Base-by-base conservation (phyloP, 2,329 filamentous ascomycete species). In the Alternaria novae-zelandiae region DNA sequence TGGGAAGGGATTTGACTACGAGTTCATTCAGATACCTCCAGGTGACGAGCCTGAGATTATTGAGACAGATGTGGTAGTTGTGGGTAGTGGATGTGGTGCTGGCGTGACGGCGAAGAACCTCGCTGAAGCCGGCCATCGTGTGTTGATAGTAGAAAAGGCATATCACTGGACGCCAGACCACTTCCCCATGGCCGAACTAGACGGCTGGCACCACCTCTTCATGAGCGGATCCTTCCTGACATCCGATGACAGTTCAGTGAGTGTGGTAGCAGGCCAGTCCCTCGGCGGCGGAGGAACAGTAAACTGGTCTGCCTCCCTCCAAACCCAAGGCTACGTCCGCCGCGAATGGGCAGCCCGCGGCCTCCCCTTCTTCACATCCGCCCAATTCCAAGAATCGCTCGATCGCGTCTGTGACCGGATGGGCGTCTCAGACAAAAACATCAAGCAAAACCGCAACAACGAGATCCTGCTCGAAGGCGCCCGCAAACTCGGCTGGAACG, bases 271-370 rank as follows among this genome's bases (percentile, higher is more conserved):
- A 0, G 94, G 92, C 2, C 87, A 88, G 59, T 87, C 87, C 30
- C 97, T 91, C 88, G 94, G 94, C 28, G 94, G 94, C 45, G 94
- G 94, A 59, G 94, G 94, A 6, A 93, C 92, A 0, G 81, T 97
- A 71, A 97, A 97, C 79, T 97, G 94, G 94, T 91, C 84, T 23
- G 87, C 88, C 6, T 86, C 85, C 5, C 75, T 90, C 15, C 87
- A 90, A 69, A 91, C 92, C 0, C 92, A 95, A 74, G 88, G 87
- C 25, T 91, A 86, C 67, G 92, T 97, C 1, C 88, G 94, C 4
- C 84, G 88, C 69, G 93, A 97, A 80, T 97, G 95, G 94, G 90
- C 92, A 0, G 83, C 87, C 54, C 79, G 83, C 51, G 89, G 89
- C 0, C 82, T 97, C 23, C 85, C 87, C 0, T 90, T 97, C 71